Evolutionary conservation across 108 stramenopile species (phyloP), one percentile per base, ranked within the genome.

Genomic region (Cyclotella atomus): DNA sequence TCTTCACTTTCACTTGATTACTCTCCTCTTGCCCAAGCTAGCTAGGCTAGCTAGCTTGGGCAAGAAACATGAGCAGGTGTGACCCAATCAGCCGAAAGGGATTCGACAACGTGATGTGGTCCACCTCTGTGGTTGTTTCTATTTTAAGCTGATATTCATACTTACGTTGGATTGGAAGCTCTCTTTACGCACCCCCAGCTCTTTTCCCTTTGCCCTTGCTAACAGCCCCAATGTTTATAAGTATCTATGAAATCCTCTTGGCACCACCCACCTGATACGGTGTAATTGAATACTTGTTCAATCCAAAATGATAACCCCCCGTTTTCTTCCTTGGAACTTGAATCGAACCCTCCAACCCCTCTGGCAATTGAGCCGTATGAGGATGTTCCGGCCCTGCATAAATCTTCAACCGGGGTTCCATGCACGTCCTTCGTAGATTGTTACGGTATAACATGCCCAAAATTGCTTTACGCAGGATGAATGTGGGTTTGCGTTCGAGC

Each of bases 371-470:
- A 9, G 88, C 89, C 19, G 66, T 65, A 73, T 93, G 92, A 0
- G 93, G 92, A 84, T 97, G 96, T 21, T 87, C 67, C 19, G 81
- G 70, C 47, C 93, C 96, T 1, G 86, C 74, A 64, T 94, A 97
- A 55, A 97, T 93, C 29, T 89, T 86, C 36, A 97, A 62, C 67
- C 92, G 68, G 12, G 84, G 87, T 79, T 94, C 91, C 27, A 95
- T 92, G 47, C 82, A 90, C n/a, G 77, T 67, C 38, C 91, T 85
- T 34, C 94, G 80, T 27, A 95, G 68, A 61, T 89, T 90, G 49
- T 88, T 97, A 10, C 89, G 77, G 47, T 88, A 85, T 14, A 97
- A 64, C 96, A 97, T 97, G 0, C 96, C 96, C 24, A 95, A 65
- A 12, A 97, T 83, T 0, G 96, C 92, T 62, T 92, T 91, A 41